These are phyloP conservation scores for Acanthamoeba lenticulata DNA, from an alignment of 208 protist species.

Conservation along the genomic window DNA sequence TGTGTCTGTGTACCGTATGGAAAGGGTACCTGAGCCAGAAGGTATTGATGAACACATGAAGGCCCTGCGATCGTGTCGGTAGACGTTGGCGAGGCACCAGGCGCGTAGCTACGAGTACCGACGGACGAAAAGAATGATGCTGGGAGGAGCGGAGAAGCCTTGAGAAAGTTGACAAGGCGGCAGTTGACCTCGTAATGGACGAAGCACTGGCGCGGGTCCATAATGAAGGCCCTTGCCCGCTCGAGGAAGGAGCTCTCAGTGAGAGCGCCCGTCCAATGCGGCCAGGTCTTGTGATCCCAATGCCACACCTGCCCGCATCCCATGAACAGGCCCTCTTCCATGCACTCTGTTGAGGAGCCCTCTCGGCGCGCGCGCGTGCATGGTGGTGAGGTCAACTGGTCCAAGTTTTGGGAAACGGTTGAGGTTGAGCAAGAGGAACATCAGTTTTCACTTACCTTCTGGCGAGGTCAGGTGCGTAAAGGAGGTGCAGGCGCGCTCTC, in stretches of 20 bases:
- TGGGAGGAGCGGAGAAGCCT: not conserved
- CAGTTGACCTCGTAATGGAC: slow-evolving; percentile 13
- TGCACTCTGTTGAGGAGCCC: not conserved
- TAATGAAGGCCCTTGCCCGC: not conserved
- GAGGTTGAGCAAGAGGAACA: no score
- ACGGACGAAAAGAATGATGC: not conserved
- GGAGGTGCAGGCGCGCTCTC: not conserved
- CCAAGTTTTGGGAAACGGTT: not conserved
- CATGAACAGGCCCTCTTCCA: slow-evolving; percentile 11
- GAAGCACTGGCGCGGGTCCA: slow-evolving; percentile 9
- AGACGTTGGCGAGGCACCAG: no score
- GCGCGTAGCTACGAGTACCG: not conserved
- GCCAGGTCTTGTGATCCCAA: slow-evolving; percentile 30
- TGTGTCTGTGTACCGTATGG: not conserved
- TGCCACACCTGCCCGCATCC: slow-evolving; percentile 6
- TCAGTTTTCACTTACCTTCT: not conserved
- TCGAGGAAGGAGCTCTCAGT: not conserved
- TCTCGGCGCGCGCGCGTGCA: not conserved
- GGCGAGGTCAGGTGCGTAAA: not conserved
- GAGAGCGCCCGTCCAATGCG: not conserved
- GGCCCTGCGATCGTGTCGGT: not conserved
- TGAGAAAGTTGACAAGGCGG: not conserved
- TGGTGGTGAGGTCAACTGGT: not conserved
- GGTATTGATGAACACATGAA: not conserved
- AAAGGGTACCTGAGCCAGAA: not conserved